Evolutionary conservation across 1,284 basidiomycete species (phyloP), one percentile per base, ranked within the genome.

Genomic region (Ganoderma leucocontextum): DNA sequence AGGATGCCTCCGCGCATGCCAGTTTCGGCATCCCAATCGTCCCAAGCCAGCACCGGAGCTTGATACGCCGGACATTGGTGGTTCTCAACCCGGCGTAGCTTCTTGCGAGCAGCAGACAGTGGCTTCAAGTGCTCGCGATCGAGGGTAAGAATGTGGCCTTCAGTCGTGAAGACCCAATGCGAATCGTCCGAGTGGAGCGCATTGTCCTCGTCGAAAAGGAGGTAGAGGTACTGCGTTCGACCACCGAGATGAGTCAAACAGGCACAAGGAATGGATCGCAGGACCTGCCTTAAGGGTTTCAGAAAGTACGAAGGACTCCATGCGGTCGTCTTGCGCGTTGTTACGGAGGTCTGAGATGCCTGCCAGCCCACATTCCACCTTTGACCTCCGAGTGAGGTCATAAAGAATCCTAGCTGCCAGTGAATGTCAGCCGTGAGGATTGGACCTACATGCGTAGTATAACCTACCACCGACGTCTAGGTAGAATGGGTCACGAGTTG

Each of bases 251-350:
- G 36, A 39, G 38, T 38, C 22, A 15, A 36, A 22, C 2, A 9
- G 44, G 36, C 13, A 6, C 12, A 63, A 64, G 59, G 12, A 62
- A 33, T 57, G 12, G 41, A 65, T 4, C 25, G 2, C n/a, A 39
- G 19, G 38, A 15, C 84, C 49, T 70, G 93, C 95, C 84, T 96
- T 97, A 61, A 97, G 82, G 1, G 95, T 96, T 82, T 96, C 96
- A 2, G 95, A 96, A 25, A 97, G 85, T 10, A 90, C 89, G 78
- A 97, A 97, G 2, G 94, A 96, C 79, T 97, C 95, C 96, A 97
- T 97, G 67, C 96, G 86, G 76, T 97, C 94, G 73, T 95, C 94
- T 29, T 87, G 87, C 75, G 88, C 85, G 74, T 97, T 97, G 25
- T 88, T 93, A 61, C 90, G 84, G 4, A 98, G 85, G 78, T 97